Evolutionary conservation across 1,284 basidiomycete species (phyloP).

Genomic region (Cutaneotrichosporon sp.): DNA sequence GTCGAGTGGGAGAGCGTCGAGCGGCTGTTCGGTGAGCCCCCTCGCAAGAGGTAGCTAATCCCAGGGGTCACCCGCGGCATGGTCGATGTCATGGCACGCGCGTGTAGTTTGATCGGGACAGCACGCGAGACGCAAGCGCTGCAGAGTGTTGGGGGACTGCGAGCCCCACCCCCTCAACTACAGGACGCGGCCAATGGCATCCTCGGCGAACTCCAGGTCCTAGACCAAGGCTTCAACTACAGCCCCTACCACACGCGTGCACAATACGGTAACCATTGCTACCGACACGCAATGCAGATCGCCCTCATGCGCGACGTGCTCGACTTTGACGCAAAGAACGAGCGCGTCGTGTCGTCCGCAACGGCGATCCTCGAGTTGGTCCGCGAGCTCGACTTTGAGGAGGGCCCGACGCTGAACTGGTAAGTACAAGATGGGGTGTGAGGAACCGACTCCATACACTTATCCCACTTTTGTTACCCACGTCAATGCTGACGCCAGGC

Average conservation of each 20-base stretch:
- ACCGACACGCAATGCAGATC: slow-evolving; percentile 44
- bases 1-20: slow-evolving; percentile 49
- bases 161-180: slow-evolving; percentile 24
- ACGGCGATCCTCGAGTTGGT: slow-evolving; percentile 45
- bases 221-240: slow-evolving; percentile 44
- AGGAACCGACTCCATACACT: background rate
- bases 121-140: slow-evolving; percentile 21
- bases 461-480: background rate
- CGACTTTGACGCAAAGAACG: slow-evolving; percentile 34
- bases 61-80: slow-evolving; percentile 44
- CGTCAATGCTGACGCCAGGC: slow-evolving; percentile 26
- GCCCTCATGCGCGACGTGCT: slow-evolving; percentile 44
- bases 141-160: slow-evolving; percentile 8
- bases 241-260: slow-evolving; percentile 41
- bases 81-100: slow-evolving; percentile 46
- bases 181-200: slow-evolving; percentile 37
- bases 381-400: slow-evolving; percentile 34
- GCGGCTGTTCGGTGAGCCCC: slow-evolving; percentile 42
- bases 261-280: slow-evolving; percentile 47
- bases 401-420: slow-evolving; percentile 39
- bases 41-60: background rate
- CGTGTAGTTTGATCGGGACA: slow-evolving; percentile 35
- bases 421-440: slow-evolving; percentile 18
- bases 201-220: slow-evolving; percentile 42
- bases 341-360: slow-evolving; percentile 32